Conservation (phyloP, 345 rosid genomes). For the Rhizophora apiculata region DNA sequence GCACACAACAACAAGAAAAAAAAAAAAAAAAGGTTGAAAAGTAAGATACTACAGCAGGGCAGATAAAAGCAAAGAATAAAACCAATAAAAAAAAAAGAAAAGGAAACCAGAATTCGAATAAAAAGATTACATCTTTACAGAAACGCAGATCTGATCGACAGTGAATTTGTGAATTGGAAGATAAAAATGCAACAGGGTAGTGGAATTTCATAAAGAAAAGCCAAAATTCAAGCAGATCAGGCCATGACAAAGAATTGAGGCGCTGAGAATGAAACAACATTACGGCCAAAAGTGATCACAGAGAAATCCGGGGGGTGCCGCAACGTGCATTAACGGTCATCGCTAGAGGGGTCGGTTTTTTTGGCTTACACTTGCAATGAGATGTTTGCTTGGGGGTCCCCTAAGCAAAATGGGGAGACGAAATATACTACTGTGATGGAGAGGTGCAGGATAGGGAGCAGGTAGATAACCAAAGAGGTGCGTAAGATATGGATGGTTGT, state of each 20-base stretch:
- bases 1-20: slow-evolving; percentile 17
- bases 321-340: slow-evolving; percentile 41
- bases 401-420: slow-evolving; percentile 20
- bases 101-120: slow-evolving; percentile 1
- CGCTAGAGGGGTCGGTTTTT: slow-evolving; percentile 8
- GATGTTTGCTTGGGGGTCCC: slow-evolving; percentile 16
- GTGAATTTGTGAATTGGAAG: slow-evolving; percentile 28
- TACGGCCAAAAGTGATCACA: slow-evolving; percentile 33
- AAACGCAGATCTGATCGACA: slow-evolving; percentile 41
- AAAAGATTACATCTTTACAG: slow-evolving; percentile 52
- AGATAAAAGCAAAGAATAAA: slow-evolving; percentile 34
- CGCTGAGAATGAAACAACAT: slow-evolving; percentile 27
- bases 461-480: slow-evolving; percentile 12
- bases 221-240: slow-evolving; percentile 44
- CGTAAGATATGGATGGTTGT: slow-evolving; percentile 27
- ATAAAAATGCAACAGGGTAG: slow-evolving; percentile 21
- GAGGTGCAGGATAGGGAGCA: slow-evolving; percentile 22
- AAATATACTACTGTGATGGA: slow-evolving; percentile 14
- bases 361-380: slow-evolving; percentile 11
- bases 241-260: slow-evolving; percentile 23
- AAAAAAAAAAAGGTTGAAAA: slow-evolving; percentile 10
- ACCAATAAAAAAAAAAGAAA: slow-evolving; percentile 15
- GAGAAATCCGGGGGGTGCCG: slow-evolving; percentile 29
- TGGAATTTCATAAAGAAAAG: slow-evolving; percentile 26
- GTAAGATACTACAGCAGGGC: slow-evolving; percentile 48